Evolutionary conservation across 1,139 yeast species (phyloP).

Genomic region (Suhomyces ambrosiae): DNA sequence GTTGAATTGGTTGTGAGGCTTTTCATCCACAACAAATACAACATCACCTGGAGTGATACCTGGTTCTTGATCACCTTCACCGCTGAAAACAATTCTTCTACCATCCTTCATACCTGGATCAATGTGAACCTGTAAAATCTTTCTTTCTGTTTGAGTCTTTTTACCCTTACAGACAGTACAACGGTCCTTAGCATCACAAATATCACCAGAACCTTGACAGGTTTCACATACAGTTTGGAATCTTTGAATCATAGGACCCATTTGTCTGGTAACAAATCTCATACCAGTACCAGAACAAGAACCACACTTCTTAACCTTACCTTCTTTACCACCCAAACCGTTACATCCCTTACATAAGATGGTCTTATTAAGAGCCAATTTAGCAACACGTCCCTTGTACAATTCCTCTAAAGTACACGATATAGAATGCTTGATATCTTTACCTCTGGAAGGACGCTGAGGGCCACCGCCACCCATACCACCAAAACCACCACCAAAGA

Average conservation of each 20-base stretch:
- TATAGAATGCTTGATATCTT: conserved; percentile 88
- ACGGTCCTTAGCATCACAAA: conserved; percentile 82
- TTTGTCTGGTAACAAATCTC: conserved; percentile 91
- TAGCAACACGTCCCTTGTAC: conserved; percentile 92
- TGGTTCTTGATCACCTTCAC: conserved; percentile 98
- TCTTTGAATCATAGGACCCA: conserved; percentile 99
- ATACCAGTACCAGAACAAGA: conserved; percentile 90
- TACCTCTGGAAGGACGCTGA: conserved; percentile 85
- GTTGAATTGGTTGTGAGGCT: conserved; percentile 75
- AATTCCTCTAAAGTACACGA: conserved; percentile 87
- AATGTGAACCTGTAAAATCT: conserved; percentile 89
- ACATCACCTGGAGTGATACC: conserved; percentile 96
- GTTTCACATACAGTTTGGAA: conserved; percentile 93
- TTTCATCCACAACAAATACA: conserved; percentile 85
- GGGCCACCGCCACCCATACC: conserved; percentile 62
- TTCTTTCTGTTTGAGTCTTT: conserved; percentile 85
- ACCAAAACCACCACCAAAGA: conserved; percentile 76
- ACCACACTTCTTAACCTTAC: conserved; percentile 84
- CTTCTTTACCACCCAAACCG: conserved; percentile 96
- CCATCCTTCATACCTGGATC: conserved; percentile 98
- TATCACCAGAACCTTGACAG: conserved; percentile 93
- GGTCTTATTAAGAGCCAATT: conserved; percentile 91
- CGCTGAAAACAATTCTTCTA: conserved; percentile 85
- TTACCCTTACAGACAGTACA: conserved; percentile 89
- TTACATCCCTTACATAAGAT: conserved; percentile 85